Evolutionary conservation across 169 alveolate species (phyloP).

Genomic region (Eimeria sp.): DNA sequence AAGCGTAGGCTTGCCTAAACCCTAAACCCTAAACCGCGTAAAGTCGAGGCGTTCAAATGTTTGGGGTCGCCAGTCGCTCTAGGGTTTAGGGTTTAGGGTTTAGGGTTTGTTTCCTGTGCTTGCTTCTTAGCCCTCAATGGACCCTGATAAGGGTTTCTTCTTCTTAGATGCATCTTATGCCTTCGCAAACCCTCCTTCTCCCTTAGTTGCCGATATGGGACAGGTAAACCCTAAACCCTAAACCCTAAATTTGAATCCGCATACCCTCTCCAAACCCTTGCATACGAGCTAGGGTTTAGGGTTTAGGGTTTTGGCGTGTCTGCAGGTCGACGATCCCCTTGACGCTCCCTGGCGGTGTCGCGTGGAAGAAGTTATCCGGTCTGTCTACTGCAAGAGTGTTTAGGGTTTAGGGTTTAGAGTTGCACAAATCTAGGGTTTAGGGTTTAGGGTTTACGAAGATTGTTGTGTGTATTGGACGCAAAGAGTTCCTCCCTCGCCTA

Average conservation of each 20-base stretch:
- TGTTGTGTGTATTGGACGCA: not conserved
- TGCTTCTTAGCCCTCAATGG: not conserved
- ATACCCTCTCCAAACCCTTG: not conserved
- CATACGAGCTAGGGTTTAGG: constrained; percentile 44
- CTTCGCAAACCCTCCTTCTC: constrained; percentile 26
- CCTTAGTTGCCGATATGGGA: constrained; percentile 28
- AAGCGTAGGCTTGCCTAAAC: not conserved
- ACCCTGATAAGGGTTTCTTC: constrained; percentile 7
- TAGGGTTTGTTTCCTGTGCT: not conserved
- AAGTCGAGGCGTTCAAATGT: not conserved
- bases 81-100: constrained; percentile 46
- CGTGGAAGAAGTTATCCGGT: constrained; percentile 62
- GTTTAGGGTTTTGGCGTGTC: not conserved
- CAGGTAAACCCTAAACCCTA: constrained; percentile 64
- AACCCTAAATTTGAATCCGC: constrained; percentile 6
- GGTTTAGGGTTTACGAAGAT: not conserved
- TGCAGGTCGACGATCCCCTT: constrained; percentile 49
- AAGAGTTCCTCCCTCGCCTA: not conserved
- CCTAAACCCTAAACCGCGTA: not conserved
- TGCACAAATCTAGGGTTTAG: not conserved
- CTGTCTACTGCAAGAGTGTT: not conserved
- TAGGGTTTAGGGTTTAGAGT: constrained; percentile 55
- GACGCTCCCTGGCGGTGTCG: constrained; percentile 63
- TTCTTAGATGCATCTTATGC: constrained; percentile 49
- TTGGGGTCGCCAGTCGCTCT: not conserved